A percentile compares a stretch with the other conserved stretches of the same genome.
These are phyloP conservation scores for Ganoderma meredithae DNA, from an alignment of 1,284 basidiomycete genomes.

Conservation along the genomic window DNA sequence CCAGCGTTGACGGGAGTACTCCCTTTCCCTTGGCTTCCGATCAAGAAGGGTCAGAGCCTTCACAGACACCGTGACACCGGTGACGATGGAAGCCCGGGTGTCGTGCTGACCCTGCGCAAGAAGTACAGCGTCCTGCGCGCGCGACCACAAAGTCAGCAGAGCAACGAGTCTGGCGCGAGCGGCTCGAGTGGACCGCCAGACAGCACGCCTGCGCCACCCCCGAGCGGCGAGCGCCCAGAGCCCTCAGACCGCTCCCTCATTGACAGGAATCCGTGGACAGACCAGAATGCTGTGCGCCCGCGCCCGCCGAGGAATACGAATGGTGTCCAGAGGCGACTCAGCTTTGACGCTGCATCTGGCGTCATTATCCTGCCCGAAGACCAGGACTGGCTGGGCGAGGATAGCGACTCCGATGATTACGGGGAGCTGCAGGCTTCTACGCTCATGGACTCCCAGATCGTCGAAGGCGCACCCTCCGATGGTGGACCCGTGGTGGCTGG, in stretches of 20 bases:
- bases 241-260: conserved; percentile 31
- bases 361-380: conserved; percentile 86
- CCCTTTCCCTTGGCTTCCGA: conserved; percentile 90
- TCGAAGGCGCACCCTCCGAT: conserved; percentile 12
- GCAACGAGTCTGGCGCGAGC: conserved; percentile 27
- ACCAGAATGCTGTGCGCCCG: conserved; percentile 41
- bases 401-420: conserved; percentile 49
- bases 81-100: conserved; percentile 25
- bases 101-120: conserved; percentile 41
- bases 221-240: conserved; percentile 24
- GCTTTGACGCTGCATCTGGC: conserved; percentile 81
- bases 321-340: conserved; percentile 64
- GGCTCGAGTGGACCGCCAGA: conserved; percentile 11
- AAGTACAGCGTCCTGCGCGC: conserved; percentile 60
- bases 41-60: conserved; percentile 80
- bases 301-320: conserved; percentile 31
- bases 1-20: conserved; percentile 89
- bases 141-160: conserved; percentile 31
- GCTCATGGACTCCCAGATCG: conserved; percentile 25
- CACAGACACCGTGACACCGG: conserved; percentile 36
- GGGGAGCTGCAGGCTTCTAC: conserved; percentile 33
- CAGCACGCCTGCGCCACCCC: conserved; percentile 2
- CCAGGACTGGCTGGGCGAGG: conserved; percentile 68
- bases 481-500: conserved; percentile 31
- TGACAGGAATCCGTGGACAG: conserved; percentile 63